Base-by-base conservation (phyloP, 805 yeast species). In the Candida maris region DNA sequence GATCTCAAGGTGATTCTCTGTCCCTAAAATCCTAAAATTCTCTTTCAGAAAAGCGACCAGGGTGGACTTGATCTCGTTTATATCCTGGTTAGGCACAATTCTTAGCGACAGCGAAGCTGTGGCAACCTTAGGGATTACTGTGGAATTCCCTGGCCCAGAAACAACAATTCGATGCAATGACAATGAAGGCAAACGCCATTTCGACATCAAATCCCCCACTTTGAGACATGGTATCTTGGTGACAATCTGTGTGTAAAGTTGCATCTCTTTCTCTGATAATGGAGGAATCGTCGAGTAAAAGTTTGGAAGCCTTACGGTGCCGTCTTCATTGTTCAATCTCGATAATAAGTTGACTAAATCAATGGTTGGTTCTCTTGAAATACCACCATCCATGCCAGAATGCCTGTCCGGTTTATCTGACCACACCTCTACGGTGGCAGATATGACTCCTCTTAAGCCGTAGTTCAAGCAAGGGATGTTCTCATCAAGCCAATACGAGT, bases 361-460 rank as follows among this genome's bases (percentile, higher is more conserved):
- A 64, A 85, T 76, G 0, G 94, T 80, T 2, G 98, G 97, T 51
- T 91, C 98, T 39, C 83, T 71, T 42, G 77, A 75, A 6, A 83
- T 80, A 41, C 97, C 97, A 34, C 98, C 98, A 62, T 88, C 94
- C 7, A 93, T 93, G 44, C 98, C 98, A 0, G 97, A 86, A 56
- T 93, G 98, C 40, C 95, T 67, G 58, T 93, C 97, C 1, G 94
- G 95, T 41, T 71, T 71, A 45, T 81, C 89, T 34, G 88, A 77
- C 39, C 68, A 65, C 8, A 93, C 70, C 23, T 76, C 77, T 3
- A 93, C 73, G n/a, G 79, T 68, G 2, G 86, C 82, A 60, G 88
- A 84, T 17, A 93, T 70, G 2, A 89, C 91, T 34, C 98, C 98
- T 55, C 98, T 71, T 39, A 93, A 67, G 0, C 98, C 98, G 61